Evolutionary conservation across 2,329 filamentous ascomycete genomes (phyloP).

Genomic region (Diaporthe helianthi): DNA sequence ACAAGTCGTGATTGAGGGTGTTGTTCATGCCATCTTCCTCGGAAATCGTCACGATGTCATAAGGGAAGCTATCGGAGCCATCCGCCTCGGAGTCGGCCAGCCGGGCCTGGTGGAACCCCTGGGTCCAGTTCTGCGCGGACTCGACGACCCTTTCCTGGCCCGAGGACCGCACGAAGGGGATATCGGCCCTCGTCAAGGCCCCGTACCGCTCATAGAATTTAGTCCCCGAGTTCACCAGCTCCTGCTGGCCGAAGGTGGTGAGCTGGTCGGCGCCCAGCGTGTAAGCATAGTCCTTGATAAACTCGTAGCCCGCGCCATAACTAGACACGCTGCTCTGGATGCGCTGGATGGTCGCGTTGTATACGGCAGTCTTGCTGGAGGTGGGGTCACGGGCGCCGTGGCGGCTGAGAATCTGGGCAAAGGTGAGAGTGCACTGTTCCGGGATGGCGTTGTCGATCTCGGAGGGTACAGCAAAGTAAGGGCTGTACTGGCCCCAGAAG

Average conservation of each 20-base stretch:
- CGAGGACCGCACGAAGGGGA: conserved; percentile 57
- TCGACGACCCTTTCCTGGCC: conserved; percentile 49
- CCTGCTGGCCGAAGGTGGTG: conserved; percentile 70
- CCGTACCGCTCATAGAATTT: conserved; percentile 79
- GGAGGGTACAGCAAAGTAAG: conserved; percentile 79
- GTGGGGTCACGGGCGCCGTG: conserved; percentile 89
- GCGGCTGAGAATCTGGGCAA: conserved; percentile 81
- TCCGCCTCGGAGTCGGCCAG: conserved; percentile 47
- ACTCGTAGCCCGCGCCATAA: conserved; percentile 71
- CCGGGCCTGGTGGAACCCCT: conserved; percentile 72
- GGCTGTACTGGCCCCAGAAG: conserved; percentile 87
- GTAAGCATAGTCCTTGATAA: conserved; percentile 76
- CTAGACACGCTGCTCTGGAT: conserved; percentile 65
- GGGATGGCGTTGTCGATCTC: conserved; percentile 68
- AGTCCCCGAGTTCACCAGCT: conserved; percentile 77
- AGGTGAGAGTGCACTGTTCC: conserved; percentile 74
- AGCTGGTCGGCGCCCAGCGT: conserved; percentile 59
- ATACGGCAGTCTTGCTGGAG: conserved; percentile 66
- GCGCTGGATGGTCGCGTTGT: conserved; percentile 67
- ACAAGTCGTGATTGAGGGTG: conserved; percentile 78
- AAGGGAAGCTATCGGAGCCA: conserved; percentile 52
- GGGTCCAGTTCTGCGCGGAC: conserved; percentile 77
- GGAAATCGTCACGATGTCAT: conserved; percentile 70
- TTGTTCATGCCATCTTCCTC: conserved; percentile 77
- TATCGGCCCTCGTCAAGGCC: conserved; percentile 60